phyloP scores from a whole-genome alignment of 768 basidiomycete species.

The Suillus americanus region DNA sequence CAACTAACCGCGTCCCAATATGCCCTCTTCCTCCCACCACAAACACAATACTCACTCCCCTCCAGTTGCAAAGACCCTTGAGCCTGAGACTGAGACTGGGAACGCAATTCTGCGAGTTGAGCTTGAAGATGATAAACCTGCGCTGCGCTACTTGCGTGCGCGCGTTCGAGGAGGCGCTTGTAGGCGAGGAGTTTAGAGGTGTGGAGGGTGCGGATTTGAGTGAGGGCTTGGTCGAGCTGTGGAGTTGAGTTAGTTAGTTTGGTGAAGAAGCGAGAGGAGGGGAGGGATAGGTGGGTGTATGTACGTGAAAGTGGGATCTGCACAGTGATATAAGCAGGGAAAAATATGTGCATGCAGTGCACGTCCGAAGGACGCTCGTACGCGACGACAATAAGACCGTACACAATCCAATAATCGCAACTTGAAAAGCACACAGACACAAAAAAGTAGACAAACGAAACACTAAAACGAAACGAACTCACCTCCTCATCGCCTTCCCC shows the following conservation, averaged over 20 bases:
- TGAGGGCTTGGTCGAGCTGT: constrained; percentile 46
- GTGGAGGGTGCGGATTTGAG: constrained; percentile 42
- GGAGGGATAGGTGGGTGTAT: neutral
- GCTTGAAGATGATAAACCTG: constrained; percentile 87
- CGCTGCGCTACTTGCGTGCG: constrained; percentile 75
- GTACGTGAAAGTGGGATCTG: neutral
- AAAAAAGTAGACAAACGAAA: neutral
- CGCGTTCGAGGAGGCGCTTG: constrained; percentile 77
- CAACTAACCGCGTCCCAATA: constrained; percentile 71
- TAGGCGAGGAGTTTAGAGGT: constrained; percentile 64
- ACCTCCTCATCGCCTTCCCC: constrained; percentile 76
- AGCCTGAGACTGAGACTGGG: constrained; percentile 34
- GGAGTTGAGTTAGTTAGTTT: neutral
- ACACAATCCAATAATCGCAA: neutral
- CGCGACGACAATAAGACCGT: neutral
- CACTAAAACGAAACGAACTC: constrained; percentile 14
- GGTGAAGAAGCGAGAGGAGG: neutral
- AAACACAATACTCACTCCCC: constrained; percentile 40
- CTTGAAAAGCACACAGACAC: neutral
- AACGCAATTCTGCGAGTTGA: constrained; percentile 66
- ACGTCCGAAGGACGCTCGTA: constrained; percentile 4
- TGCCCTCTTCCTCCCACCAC: constrained; percentile 61
- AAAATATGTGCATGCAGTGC: neutral
- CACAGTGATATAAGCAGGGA: neutral
- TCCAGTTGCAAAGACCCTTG: constrained; percentile 22